These are phyloP conservation scores for Populus hybrid DNA, from an alignment of 441 rosid species.

Conservation along the genomic window DNA sequence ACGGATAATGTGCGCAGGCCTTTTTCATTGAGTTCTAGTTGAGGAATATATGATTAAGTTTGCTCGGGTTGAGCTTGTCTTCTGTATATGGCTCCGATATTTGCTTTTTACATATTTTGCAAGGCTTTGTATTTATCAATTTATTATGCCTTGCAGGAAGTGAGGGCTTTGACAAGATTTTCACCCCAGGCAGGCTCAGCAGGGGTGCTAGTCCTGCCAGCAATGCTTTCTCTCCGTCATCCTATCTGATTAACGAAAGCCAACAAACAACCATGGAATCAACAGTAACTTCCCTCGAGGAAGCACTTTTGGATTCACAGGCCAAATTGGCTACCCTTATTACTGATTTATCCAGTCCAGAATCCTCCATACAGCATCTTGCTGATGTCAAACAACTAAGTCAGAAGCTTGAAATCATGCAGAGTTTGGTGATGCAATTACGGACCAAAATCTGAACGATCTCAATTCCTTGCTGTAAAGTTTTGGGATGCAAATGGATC, in stretches of 20 bases:
- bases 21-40: neutral
- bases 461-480: conserved; percentile 15
- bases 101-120: neutral
- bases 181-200: conserved; percentile 50
- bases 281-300: conserved; percentile 70
- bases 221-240: conserved; percentile 28
- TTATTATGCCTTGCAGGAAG: conserved; percentile 52
- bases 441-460: conserved; percentile 47
- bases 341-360: conserved; percentile 36
- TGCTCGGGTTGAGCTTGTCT: neutral
- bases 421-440: conserved; percentile 55
- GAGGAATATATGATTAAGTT: neutral
- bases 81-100: neutral
- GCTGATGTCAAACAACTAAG: conserved; percentile 45
- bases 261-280: conserved; percentile 29
- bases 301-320: conserved; percentile 56
- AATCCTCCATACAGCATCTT: conserved; percentile 34
- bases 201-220: conserved; percentile 40
- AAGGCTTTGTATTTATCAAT: neutral
- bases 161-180: conserved; percentile 74
- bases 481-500: conserved; percentile 22
- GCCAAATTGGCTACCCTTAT: conserved; percentile 56
- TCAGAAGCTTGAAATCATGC: conserved; percentile 65
- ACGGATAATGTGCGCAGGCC: too few species aligned
- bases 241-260: conserved; percentile 27